Conservation (phyloP, 2,329 filamentous ascomycete species). For the Penicillium sclerotiorum region DNA sequence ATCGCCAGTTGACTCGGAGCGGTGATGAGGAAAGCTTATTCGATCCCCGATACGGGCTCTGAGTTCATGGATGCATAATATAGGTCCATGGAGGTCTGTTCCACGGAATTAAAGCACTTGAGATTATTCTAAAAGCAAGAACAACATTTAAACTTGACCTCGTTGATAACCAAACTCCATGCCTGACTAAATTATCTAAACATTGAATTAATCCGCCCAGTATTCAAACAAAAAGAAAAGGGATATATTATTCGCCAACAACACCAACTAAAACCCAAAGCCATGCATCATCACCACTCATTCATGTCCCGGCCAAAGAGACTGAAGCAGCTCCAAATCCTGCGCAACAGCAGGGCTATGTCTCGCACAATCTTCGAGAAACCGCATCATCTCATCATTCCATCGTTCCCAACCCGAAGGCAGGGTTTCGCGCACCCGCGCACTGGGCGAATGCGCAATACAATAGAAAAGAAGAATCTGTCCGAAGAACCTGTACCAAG, state of each 20-base stretch:
- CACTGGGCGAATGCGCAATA: conserved; percentile 41
- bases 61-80: too few species aligned
- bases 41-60: too few species aligned
- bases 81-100: too few species aligned
- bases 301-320: conserved; percentile 28
- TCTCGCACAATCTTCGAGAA: conserved; percentile 41
- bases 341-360: conserved; percentile 44
- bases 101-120: too few species aligned
- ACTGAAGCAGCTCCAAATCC: conserved; percentile 41
- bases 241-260: conserved; percentile 1
- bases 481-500: conserved; percentile 40
- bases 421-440: conserved; percentile 37
- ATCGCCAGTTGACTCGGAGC: too few species aligned
- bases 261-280: neutral
- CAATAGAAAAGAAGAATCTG: conserved; percentile 48
- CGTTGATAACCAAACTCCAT: too few species aligned
- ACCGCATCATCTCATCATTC: conserved; percentile 45
- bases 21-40: too few species aligned
- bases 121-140: too few species aligned
- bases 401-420: conserved; percentile 45
- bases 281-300: neutral
- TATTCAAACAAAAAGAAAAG: conserved; percentile 1
- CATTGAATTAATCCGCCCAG: too few species aligned
- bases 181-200: too few species aligned
- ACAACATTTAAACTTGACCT: too few species aligned